Base-by-base conservation (phyloP, 2,329 filamentous ascomycete species). In the Blumeriella jaapii region DNA sequence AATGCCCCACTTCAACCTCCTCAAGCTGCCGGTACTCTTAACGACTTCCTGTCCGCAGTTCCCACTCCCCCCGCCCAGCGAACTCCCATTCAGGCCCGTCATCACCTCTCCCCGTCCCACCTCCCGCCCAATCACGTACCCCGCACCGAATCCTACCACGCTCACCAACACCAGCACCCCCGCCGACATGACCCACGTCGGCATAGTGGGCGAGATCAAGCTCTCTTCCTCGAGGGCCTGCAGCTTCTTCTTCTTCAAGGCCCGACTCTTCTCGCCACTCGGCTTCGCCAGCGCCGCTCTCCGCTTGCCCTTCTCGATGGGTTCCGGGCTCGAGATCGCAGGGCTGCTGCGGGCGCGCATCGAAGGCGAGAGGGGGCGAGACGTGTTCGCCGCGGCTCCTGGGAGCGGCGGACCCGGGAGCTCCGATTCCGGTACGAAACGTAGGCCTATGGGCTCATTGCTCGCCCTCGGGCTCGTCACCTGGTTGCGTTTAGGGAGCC, bases 101-200 rank as follows among this genome's bases (percentile, higher is more conserved):
- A 55, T 34, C 0, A 40, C 61, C 50, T 81, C 74, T 45, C 78
- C 71, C 20, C 71, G 65, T 3, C 76, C 76, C 15, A 77, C 74
- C 47, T 81, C 76, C 16, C 74, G 63, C 4, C 77, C 76, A 40
- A 79, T 74, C 15, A 78, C 74, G 49, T 78, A 79, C 8, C 77
- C 76, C 6, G 76, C 76, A 2, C 76, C 74, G 46, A 82, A 81
- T 2, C 75, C 75, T 20, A 81, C 74, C 1, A 78, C 76, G 6
- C 71, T 76, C 3, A 81, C 70, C 8, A 82, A 62, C 6, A 81
- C 74, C 2, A 81, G 71, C 1, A 80, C 75, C 12, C 77, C 75
- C 6, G 76, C 75, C 38, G 71, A 74, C 35, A 80, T 65, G 5
- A 76, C 71, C 55, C 74, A 79, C 0, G 74, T 74, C 31, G 78